phyloP scores from a whole-genome alignment of 768 basidiomycete genomes.

The Tulasnella sp. region DNA sequence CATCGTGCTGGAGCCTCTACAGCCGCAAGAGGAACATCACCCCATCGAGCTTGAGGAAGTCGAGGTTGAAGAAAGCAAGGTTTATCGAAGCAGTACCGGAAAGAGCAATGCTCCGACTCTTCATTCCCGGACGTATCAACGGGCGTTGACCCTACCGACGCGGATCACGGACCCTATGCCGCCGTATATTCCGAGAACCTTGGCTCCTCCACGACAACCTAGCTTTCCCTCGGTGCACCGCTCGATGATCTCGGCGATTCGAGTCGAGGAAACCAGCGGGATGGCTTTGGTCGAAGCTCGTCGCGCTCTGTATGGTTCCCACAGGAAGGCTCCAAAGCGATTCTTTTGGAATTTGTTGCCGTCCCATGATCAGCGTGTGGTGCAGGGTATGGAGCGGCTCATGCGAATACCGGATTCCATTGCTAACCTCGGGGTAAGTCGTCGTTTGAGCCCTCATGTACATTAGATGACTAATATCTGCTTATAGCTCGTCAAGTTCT shows the following conservation, averaged over 20 bases:
- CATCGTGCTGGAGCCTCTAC: too few species aligned
- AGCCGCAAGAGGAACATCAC: not conserved
- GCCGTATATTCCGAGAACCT: not conserved
- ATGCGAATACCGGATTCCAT: not conserved
- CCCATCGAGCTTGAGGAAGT: not conserved
- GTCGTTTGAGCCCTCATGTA: not conserved
- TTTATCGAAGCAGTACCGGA: not conserved
- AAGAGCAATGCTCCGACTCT: not conserved
- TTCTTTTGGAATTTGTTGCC: constrained; percentile 14
- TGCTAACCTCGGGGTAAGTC: constrained; percentile 12
- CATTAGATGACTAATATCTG: not conserved
- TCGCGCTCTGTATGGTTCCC: constrained; percentile 11
- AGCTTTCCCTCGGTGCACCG: not conserved
- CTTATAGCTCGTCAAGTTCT: constrained; percentile 11
- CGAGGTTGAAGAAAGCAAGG: not conserved
- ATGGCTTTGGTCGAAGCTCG: constrained; percentile 3
- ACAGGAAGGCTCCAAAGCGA: constrained; percentile 7
- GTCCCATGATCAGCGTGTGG: constrained; percentile 11
- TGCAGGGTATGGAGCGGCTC: constrained; percentile 4
- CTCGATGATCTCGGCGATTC: not conserved
- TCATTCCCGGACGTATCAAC: constrained; percentile 1
- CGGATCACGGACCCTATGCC: not conserved
- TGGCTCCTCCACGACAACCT: not conserved
- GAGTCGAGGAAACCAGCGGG: constrained; percentile 8
- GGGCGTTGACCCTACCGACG: not conserved